Base-by-base conservation (phyloP, 169 alveolate species). In the Eimeria brunetti region DNA sequence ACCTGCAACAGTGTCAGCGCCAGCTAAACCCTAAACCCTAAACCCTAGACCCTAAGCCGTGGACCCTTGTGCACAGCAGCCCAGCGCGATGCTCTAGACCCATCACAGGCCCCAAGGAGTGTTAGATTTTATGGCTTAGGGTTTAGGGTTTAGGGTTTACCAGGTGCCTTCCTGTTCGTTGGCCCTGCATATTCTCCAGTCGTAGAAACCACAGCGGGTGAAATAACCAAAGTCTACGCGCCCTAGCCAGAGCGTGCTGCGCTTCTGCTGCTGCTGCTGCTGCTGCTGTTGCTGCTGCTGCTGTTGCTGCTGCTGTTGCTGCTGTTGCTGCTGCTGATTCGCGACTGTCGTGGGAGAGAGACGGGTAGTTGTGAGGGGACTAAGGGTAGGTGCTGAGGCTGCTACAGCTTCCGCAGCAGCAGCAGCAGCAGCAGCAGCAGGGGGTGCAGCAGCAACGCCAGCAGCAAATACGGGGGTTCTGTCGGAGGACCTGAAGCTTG, bases 171-270 rank as follows among this genome's bases (percentile, higher is more conserved):
- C 96, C 78, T 95, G 85, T n/a, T 91, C 95, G 22, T 93, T 91
- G 49, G 98, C 96, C 62, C 96, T 86, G 46, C 97, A 97, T 9
- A 98, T 90, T 80, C 98, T 94, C 99, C 99, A 98, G 95, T 98
- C 99, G 93, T 97, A 98, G 95, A 98, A 98, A 12, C 99, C 99
- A 86, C 99, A 98, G 96, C 98, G 97, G 67, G 96, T 95, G 92
- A 98, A 97, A 80, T 85, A 96, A 12, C 99, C 99, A 30, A 98
- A 95, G 91, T 96, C 88, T 27, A 76, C 90, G 22, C 85, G 64
- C 53, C 97, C 97, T 71, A 60, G 88, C 97, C 97, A 95, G 51
- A 46, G 90, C 84, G 78, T 81, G 96, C 89, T 71, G 94, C 91
- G 69, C 85, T 92, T 96, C 93, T 95, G 71, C 96, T 62, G 53